Evolutionary conservation across 2,329 filamentous ascomycete genomes (phyloP).

Genomic region (Parascedosporium putredinis): DNA sequence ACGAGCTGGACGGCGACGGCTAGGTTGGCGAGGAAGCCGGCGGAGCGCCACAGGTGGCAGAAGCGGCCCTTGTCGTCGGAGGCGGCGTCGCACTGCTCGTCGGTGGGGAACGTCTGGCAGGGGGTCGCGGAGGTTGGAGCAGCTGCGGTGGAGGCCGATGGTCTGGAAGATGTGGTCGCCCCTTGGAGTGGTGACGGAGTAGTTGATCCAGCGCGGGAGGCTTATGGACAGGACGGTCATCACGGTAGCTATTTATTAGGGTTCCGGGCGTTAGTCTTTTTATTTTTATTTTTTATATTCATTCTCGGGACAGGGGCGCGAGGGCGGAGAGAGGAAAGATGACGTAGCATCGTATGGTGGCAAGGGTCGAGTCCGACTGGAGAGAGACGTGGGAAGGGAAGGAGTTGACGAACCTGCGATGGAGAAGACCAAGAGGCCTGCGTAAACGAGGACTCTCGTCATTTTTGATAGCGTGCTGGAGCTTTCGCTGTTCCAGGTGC

Average conservation of each 20-base stretch:
- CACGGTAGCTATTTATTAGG: slow-evolving; percentile 51
- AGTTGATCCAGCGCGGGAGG: slow-evolving; percentile 62
- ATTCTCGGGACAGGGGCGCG: not conserved
- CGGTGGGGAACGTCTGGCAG: slow-evolving; percentile 50
- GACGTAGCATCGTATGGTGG: not conserved
- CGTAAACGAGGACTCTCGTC: slow-evolving; percentile 9
- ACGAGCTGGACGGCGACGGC: slow-evolving; percentile 73
- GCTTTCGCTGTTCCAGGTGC: too few relatives aligned
- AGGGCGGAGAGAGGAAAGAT: not conserved
- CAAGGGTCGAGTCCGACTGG: too few relatives aligned
- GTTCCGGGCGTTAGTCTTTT: slow-evolving; percentile 19
- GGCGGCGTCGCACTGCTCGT: slow-evolving; percentile 51
- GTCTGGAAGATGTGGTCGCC: slow-evolving; percentile 42
- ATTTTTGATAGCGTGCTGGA: not conserved
- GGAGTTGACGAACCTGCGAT: slow-evolving; percentile 1
- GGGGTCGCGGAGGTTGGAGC: slow-evolving; percentile 55
- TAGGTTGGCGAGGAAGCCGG: slow-evolving; percentile 81
- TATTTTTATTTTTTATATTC: not conserved
- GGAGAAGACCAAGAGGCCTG: slow-evolving; percentile 4
- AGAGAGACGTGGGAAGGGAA: not conserved
- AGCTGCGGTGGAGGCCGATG: slow-evolving; percentile 73
- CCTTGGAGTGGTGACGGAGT: slow-evolving; percentile 39
- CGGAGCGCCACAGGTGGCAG: slow-evolving; percentile 83
- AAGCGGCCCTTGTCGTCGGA: slow-evolving; percentile 48
- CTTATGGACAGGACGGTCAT: slow-evolving; percentile 62